A percentile compares a stretch with the other conserved stretches of the same genome.
These are phyloP conservation scores for Pichia phayaonensis DNA, from an alignment of 805 yeast genomes.

Conservation along the genomic window DNA sequence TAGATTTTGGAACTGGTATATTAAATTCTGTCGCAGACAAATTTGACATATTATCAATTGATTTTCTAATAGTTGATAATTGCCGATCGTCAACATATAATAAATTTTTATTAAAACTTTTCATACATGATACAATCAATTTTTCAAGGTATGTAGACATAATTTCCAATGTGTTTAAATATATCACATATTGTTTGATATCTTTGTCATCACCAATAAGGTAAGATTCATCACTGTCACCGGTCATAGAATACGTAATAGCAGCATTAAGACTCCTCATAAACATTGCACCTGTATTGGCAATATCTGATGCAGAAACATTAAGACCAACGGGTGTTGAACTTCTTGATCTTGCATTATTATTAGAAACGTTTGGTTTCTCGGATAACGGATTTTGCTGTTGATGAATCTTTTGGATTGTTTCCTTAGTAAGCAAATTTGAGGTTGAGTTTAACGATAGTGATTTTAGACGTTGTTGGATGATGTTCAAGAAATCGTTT, in stretches of 20 bases:
- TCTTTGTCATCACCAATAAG: constrained; percentile 18
- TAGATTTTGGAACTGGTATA: constrained; percentile 13
- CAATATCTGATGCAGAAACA: constrained; percentile 25
- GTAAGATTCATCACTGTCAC: constrained; percentile 32
- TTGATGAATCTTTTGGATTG: constrained; percentile 16
- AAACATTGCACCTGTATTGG: constrained; percentile 26
- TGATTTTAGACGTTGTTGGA: constrained; percentile 40
- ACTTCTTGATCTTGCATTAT: constrained; percentile 8
- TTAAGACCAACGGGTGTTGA: constrained; percentile 19
- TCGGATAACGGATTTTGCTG: constrained; percentile 6
- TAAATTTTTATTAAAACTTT: constrained; percentile 20
- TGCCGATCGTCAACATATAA: constrained; percentile 28
- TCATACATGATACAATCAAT: constrained; percentile 37
- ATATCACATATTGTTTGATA: constrained; percentile 53
- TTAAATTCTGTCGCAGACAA: constrained; percentile 12
- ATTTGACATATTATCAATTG: constrained; percentile 13
- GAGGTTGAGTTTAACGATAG: constrained; percentile 33
- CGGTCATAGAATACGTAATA: constrained; percentile 29
- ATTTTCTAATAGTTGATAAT: constrained; percentile 16
- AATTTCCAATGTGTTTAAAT: constrained; percentile 65
- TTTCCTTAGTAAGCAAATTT: constrained; percentile 16
- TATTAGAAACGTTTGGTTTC: background rate
- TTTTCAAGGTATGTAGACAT: constrained; percentile 52
- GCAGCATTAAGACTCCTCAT: constrained; percentile 34
- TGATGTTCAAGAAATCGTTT: constrained; percentile 52